Conservation (phyloP, 441 rosid genomes). For the Populus hybrid region DNA sequence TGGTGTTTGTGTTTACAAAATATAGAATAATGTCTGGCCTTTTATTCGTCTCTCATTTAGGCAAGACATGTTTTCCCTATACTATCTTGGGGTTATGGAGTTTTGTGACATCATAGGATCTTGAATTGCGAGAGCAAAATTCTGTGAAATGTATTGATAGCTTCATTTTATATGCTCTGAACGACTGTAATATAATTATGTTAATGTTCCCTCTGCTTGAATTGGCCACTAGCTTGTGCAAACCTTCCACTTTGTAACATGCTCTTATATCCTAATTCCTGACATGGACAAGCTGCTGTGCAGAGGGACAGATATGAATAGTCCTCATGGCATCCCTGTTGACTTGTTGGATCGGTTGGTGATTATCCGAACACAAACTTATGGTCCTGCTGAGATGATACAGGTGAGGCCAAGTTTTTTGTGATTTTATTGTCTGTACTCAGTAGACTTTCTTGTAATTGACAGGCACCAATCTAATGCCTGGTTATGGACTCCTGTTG, state of each 20-base stretch:
- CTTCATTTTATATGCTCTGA: neutral
- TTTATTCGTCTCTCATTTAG: neutral
- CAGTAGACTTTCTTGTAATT: too few relatives aligned
- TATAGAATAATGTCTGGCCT: neutral
- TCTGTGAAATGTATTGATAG: neutral
- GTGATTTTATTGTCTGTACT: slow-evolving; percentile 2
- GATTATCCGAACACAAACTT: slow-evolving; percentile 77
- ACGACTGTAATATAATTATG: neutral
- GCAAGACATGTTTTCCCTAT: neutral
- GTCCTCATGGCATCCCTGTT: slow-evolving; percentile 96
- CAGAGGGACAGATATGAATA: slow-evolving; percentile 94
- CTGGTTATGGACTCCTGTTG: slow-evolving; percentile 6
- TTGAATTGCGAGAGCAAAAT: neutral
- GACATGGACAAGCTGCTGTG: slow-evolving; percentile 20
- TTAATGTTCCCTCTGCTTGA: neutral
- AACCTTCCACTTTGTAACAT: neutral
- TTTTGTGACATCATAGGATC: neutral
- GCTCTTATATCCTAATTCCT: neutral
- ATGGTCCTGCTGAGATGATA: slow-evolving; percentile 94
- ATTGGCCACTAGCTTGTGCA: neutral
- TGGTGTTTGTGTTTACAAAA: too few relatives aligned
- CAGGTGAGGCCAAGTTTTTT: slow-evolving; percentile 47
- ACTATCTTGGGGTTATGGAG: neutral
- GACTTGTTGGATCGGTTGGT: slow-evolving; percentile 89
- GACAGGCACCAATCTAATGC: neutral